phyloP scores from a whole-genome alignment of 805 yeast genomes.

The Nadsonia fulvescens region DNA sequence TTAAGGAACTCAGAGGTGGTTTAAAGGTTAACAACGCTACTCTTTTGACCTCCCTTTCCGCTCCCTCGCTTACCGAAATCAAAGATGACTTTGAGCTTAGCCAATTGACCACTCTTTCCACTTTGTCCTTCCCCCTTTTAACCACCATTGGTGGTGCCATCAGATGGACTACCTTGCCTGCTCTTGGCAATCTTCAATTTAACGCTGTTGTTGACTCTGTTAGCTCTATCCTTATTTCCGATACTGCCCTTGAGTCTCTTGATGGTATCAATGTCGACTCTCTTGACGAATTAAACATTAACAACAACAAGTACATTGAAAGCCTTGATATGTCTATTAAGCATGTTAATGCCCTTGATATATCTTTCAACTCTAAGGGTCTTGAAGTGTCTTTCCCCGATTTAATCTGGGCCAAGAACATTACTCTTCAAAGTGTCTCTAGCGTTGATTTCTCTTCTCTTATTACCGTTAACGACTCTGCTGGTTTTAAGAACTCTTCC shows the following conservation, averaged over 20 bases:
- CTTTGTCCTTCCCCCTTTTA: slow-evolving; percentile 61
- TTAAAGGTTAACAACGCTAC: slow-evolving; percentile 51
- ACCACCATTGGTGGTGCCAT: slow-evolving; percentile 60
- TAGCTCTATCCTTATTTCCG: slow-evolving; percentile 35
- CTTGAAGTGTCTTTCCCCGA: slow-evolving; percentile 36
- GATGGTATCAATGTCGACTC: slow-evolving; percentile 21
- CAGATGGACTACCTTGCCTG: slow-evolving; percentile 71
- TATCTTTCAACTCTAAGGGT: slow-evolving; percentile 70
- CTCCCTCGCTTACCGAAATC: slow-evolving; percentile 61
- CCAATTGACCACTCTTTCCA: slow-evolving; percentile 44
- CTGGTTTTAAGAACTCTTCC: slow-evolving; percentile 62
- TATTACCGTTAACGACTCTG: slow-evolving; percentile 57
- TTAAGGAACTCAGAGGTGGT: slow-evolving; percentile 63
- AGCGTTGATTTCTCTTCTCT: slow-evolving; percentile 55
- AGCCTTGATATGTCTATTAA: slow-evolving; percentile 50
- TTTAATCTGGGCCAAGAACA: slow-evolving; percentile 72
- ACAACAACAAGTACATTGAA: slow-evolving; percentile 70
- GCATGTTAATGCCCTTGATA: slow-evolving; percentile 56
- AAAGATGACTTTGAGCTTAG: slow-evolving; percentile 49
- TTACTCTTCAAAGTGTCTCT: slow-evolving; percentile 66
- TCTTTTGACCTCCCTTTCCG: slow-evolving; percentile 43
- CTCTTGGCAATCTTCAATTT: slow-evolving; percentile 53
- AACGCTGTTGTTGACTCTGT: slow-evolving; percentile 55
- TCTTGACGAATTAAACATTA: slow-evolving; percentile 35
- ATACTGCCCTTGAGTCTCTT: slow-evolving; percentile 23